Evolutionary conservation across 1,139 yeast genomes (phyloP).

Genomic region (Blastobotrys indianensis): DNA sequence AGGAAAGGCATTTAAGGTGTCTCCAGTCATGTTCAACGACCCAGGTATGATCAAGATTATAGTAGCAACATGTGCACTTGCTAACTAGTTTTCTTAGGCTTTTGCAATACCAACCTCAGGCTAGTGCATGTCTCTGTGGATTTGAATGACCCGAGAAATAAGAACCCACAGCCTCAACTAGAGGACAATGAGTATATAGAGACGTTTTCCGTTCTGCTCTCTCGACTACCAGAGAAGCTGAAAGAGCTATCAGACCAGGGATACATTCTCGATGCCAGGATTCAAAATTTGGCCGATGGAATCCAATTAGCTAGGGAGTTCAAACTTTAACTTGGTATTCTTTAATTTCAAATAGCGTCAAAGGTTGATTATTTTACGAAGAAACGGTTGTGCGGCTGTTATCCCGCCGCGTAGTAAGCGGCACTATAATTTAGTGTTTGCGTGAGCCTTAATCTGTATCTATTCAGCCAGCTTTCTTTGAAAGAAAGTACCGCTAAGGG

Average conservation of each 20-base stretch:
- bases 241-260: constrained; percentile 53
- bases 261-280: constrained; percentile 75
- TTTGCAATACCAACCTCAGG: constrained; percentile 82
- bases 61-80: too few species aligned
- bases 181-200: constrained; percentile 91
- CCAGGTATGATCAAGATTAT: constrained; percentile 38
- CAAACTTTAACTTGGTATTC: constrained; percentile 7
- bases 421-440: too few species aligned
- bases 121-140: constrained; percentile 79
- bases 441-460: too few species aligned
- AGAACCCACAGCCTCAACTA: constrained; percentile 61
- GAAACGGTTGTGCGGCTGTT: too few species aligned
- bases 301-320: constrained; percentile 39
- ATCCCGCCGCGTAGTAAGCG: too few species aligned
- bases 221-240: constrained; percentile 51
- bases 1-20: constrained; percentile 50
- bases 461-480: too few species aligned
- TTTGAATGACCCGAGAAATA: constrained; percentile 55
- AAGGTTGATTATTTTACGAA: too few species aligned
- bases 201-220: constrained; percentile 61
- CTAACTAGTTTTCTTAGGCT: constrained; percentile 34
- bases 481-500: too few species aligned
- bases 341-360: too few species aligned
- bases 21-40: constrained; percentile 68
- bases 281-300: constrained; percentile 83